Evolutionary conservation across 352 stramenopile genomes (phyloP), one percentile per base, ranked within the genome.

Genomic region (Pythium periplocum): DNA sequence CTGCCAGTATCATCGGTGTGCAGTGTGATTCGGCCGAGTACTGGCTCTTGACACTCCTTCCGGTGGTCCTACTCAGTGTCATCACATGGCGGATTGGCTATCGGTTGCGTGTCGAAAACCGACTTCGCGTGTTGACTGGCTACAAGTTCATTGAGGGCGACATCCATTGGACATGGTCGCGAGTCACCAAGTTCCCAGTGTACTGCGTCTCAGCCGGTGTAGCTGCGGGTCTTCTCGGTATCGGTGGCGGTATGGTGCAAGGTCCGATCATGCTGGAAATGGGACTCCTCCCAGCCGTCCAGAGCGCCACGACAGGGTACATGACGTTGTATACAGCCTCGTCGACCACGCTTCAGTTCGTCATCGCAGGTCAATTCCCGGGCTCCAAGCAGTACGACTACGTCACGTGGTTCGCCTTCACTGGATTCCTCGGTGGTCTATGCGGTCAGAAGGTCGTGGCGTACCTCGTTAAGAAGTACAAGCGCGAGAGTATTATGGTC

Each of bases 191-290:
- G 4, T 98, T 98, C 73, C 96, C 96, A 4, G 51, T 75, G 1
- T 78, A 98, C 58, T 98, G 94, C 53, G 83, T 89, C 44, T 73
- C 98, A 12, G 96, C 96, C 2, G 96, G 96, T 12, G 80, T 99
- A 30, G 93, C 93, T 52, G 96, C 95, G 9, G 96, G 96, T 10
- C 76, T 99, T 39, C 87, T 99, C 53, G 96, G 96, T 11, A 91
- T 98, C 17, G 96, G 96, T 45, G 97, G 96, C 39, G 96, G 96
- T 42, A 98, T 99, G 72, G 93, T 99, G 31, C 98, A 98, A 57
- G 95, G 96, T 0, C 96, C 96, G 1, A 83, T 99, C 49, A 98
- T 99, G 96, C 83, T 99, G 1, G 90, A 98, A 34, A 98, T 99
- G 88, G 96, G 95, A 11, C 90, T 99, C 31, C 69, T 98, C 30